A percentile compares a stretch with the other conserved stretches of the same genome.
These are phyloP conservation scores for Pichia sp. DNA, from an alignment of 1,139 yeast genomes.

Conservation along the genomic window DNA sequence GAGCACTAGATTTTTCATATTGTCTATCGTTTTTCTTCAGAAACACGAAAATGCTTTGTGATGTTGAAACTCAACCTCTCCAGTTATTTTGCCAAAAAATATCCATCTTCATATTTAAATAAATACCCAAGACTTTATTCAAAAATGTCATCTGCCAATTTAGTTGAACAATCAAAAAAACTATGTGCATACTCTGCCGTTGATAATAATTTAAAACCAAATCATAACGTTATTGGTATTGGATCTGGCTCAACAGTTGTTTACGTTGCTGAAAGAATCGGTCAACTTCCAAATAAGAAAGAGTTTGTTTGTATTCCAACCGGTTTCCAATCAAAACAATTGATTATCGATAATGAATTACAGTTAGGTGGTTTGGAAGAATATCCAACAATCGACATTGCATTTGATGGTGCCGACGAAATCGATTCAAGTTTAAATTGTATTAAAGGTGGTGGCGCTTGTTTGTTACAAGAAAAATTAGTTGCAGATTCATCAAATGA, in stretches of 20 bases:
- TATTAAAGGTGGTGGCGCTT: conserved; percentile 99
- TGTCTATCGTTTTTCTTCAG: background rate
- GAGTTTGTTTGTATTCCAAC: conserved; percentile 83
- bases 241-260: conserved; percentile 98
- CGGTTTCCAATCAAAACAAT: conserved; percentile 88
- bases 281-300: conserved; percentile 54
- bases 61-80: background rate
- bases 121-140: background rate
- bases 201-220: conserved; percentile 71
- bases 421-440: conserved; percentile 74
- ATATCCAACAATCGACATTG: conserved; percentile 73
- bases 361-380: conserved; percentile 77
- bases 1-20: background rate
- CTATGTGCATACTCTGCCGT: conserved; percentile 90
- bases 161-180: conserved; percentile 66
- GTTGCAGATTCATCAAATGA: conserved; percentile 76
- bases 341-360: conserved; percentile 78
- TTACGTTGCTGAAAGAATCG: conserved; percentile 90
- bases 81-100: background rate
- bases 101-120: background rate
- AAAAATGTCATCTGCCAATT: conserved; percentile 8
- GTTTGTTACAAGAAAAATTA: conserved; percentile 91
- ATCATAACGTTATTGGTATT: conserved; percentile 77
- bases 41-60: background rate
- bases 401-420: conserved; percentile 98